Percentiles rank a stretch among this genome's conserved stretches.
phyloP scores from a whole-genome alignment of 805 yeast genomes.

The Metschnikowia lochheadii region DNA sequence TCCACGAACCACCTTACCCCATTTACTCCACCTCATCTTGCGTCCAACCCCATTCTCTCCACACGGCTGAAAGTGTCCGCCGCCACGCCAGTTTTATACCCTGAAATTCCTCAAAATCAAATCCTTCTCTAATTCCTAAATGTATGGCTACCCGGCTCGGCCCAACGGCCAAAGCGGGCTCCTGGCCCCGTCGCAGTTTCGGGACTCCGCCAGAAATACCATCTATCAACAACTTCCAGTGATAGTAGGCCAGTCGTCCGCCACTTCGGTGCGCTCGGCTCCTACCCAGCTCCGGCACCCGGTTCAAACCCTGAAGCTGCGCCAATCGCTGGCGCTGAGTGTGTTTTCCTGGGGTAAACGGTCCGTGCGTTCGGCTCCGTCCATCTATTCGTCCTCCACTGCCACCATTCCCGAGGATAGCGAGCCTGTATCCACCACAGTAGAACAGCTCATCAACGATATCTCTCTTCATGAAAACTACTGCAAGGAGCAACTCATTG shows the following conservation, averaged over 20 bases:
- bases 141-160: constrained; percentile 19
- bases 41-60: neutral
- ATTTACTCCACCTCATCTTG: neutral
- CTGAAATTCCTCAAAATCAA: no score
- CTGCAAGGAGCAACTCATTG: constrained; percentile 16
- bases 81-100: no score
- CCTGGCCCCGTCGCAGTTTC: constrained; percentile 37
- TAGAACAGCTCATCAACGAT: constrained; percentile 43
- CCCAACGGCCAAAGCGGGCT: constrained; percentile 11
- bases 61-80: no score
- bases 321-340: constrained; percentile 34
- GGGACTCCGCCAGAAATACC: constrained; percentile 41
- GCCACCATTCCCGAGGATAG: constrained; percentile 45
- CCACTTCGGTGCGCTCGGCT: constrained; percentile 38
- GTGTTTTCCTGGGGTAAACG: constrained; percentile 35
- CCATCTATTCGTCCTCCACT: constrained; percentile 37
- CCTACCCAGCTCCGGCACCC: constrained; percentile 28
- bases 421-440: constrained; percentile 39
- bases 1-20: constrained; percentile 3
- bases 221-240: constrained; percentile 38
- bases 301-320: constrained; percentile 22
- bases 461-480: constrained; percentile 35
- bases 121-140: neutral
- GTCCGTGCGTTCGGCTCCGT: constrained; percentile 41
- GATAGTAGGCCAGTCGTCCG: constrained; percentile 22